Evolutionary conservation across 148 eudicot species (phyloP), one percentile per base, ranked within the genome.

Genomic region (Chenopodium album): DNA sequence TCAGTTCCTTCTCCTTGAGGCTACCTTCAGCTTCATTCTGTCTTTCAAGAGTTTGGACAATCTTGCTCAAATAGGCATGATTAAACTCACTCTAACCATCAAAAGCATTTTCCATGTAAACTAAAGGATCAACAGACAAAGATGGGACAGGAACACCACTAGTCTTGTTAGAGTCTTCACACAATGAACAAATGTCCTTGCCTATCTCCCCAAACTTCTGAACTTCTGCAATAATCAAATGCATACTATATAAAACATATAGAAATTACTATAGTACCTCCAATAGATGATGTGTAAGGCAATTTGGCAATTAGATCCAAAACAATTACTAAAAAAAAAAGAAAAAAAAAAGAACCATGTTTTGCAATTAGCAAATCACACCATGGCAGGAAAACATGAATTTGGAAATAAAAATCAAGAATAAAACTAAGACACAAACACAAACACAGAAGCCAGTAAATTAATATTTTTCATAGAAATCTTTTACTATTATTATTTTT

Each of bases 201-300:
- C 95, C 92, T 62, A 93, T 87, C 82, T 91, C 96, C 85, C 83
- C 88, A 41, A 95, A 87, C 83, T 88, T 90, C 84, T 86, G 90
- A 81, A 95, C 46, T 83, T 95, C 97, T 95, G 97, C 81, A 87
- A 59, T 44, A 65, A 34, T 34, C 71, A 63, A 64, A 84, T 13
- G 14, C 41, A 71, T 12, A 62, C 56, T 16, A 78, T 71, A 5
- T 75, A 44, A 78, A 54, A 54, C 47, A 62, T 11, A 59, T 71
- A 34, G 68, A 28, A n/a, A 26, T 29, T 20, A 67, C 26, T 48
- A 13, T 5, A 66, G 47, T 44, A 60, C 31, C 23, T 11, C 46
- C 59, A 29, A 23, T 2, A 62, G 66, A 62, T 59, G 17, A 7
- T 59, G 16, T 19, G 22, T 66, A 63, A 65, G 73, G 62, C 75